phyloP scores from a whole-genome alignment of 2,329 filamentous ascomycete species.

The Curvularia verruculosa region DNA sequence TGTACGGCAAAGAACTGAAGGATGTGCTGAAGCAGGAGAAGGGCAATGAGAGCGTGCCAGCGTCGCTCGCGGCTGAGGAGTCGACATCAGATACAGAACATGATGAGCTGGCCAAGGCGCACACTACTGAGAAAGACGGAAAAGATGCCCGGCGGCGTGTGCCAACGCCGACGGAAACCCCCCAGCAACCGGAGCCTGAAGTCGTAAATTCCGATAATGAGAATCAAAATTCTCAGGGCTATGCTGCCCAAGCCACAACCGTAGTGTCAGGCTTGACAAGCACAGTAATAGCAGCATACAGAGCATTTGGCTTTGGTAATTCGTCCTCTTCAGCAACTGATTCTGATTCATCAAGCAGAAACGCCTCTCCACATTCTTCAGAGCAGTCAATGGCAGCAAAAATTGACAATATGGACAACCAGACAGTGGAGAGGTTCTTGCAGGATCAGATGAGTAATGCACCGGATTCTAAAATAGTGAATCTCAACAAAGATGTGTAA shows the following conservation, averaged over 20 bases:
- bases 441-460: constrained; percentile 25
- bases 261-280: constrained; percentile 28
- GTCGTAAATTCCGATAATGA: constrained; percentile 4
- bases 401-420: constrained; percentile 36
- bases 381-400: constrained; percentile 22
- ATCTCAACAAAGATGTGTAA: background rate
- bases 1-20: constrained; percentile 53
- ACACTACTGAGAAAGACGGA: constrained; percentile 6
- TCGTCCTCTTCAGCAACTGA: constrained; percentile 31
- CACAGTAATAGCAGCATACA: constrained; percentile 37
- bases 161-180: background rate
- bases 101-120: constrained; percentile 3
- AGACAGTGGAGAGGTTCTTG: constrained; percentile 31
- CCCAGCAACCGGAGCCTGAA: background rate
- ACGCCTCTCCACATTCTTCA: constrained; percentile 2
- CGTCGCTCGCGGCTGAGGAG: background rate
- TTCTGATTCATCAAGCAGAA: constrained; percentile 7
- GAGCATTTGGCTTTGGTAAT: constrained; percentile 41
- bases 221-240: constrained; percentile 12
- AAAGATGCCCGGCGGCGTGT: background rate
- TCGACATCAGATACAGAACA: background rate
- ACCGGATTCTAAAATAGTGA: background rate
- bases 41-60: background rate
- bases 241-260: constrained; percentile 17
- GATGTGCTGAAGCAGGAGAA: constrained; percentile 35